Base-by-base conservation (phyloP, 1,284 basidiomycete species). In the Thelephora terrestris region DNA sequence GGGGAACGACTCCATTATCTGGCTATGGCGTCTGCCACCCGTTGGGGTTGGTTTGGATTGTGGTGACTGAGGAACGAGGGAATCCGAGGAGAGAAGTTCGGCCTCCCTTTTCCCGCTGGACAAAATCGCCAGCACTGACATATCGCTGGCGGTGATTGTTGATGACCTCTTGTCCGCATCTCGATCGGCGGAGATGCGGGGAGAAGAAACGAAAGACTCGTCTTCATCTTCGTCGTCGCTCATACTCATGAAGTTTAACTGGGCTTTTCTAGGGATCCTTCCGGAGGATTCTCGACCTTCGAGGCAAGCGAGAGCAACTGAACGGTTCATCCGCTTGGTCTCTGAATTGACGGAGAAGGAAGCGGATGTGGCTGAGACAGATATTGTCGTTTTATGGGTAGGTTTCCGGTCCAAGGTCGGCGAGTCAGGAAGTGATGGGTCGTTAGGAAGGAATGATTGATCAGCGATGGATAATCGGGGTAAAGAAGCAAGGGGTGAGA, bases 171-270 rank as follows among this genome's bases (percentile, higher is more conserved):
- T 46, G 44, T 47, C 17, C 35, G 18, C 29, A 32, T 27, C 39
- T n/a, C 27, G 10, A 47, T 23, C 9, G 47, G 42, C 0, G 43
- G 43, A 14, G 50, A 24, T 17, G 35, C 4, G 7, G 48, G 36
- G 7, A 37, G 39, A 7, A 39, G 45, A 12, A 40, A 49, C 20
- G 20, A 47, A 40, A 2, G 50, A 44, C 12, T 55, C 57, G 21
- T 62, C 64, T 1, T 73, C 74, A 37, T 75, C 75, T 35, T 79
- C 78, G 54, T 80, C 78, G 50, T 81, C 79, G 51, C 68, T 74
- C 69, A 81, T 72, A 65, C 68, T 76, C 76, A 83, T 83, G 55
- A 82, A 83, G 60, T 80, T 78, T 24, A 67, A 63, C 52, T 60
- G 55, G 46, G 64, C 50, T 44, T 50, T 48, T 51, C 46, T 42